Evolutionary conservation across 805 yeast species (phyloP).

Genomic region (Lipomyces chichibuensis): DNA sequence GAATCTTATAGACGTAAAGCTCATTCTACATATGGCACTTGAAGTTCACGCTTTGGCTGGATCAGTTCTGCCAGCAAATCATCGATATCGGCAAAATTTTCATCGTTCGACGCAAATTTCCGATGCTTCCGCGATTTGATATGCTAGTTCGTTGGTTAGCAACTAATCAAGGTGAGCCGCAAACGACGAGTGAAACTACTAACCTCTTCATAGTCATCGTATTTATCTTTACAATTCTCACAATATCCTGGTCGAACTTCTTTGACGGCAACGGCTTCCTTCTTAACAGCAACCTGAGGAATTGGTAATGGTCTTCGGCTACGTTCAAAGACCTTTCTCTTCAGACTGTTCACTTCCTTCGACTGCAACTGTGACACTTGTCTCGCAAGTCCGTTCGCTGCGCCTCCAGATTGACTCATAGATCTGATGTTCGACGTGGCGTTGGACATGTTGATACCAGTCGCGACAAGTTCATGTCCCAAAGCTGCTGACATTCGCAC

Average conservation of each 20-base stretch:
- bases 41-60: conserved; percentile 4
- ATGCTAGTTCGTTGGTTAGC: conserved; percentile 49
- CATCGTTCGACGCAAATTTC: conserved; percentile 71
- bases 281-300: conserved; percentile 33
- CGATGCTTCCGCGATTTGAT: conserved; percentile 69
- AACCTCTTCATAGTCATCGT: conserved; percentile 68
- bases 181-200: background rate
- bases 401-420: conserved; percentile 41
- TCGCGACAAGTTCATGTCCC: conserved; percentile 60
- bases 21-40: background rate
- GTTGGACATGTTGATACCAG: conserved; percentile 58
- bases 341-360: conserved; percentile 49
- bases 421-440: conserved; percentile 45
- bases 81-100: conserved; percentile 78
- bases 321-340: conserved; percentile 46
- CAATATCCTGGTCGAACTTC: conserved; percentile 71
- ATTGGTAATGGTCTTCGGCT: conserved; percentile 32
- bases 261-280: conserved; percentile 35
- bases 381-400: conserved; percentile 42
- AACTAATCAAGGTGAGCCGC: background rate
- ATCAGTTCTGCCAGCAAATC: conserved; percentile 52
- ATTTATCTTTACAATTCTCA: conserved; percentile 87
- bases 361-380: conserved; percentile 43
- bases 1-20: background rate
- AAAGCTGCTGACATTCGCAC: conserved; percentile 19